Evolutionary conservation across 257 asterid species (phyloP), one percentile per base, ranked within the genome.

Genomic region (Nicotiana tomentosiformis): DNA sequence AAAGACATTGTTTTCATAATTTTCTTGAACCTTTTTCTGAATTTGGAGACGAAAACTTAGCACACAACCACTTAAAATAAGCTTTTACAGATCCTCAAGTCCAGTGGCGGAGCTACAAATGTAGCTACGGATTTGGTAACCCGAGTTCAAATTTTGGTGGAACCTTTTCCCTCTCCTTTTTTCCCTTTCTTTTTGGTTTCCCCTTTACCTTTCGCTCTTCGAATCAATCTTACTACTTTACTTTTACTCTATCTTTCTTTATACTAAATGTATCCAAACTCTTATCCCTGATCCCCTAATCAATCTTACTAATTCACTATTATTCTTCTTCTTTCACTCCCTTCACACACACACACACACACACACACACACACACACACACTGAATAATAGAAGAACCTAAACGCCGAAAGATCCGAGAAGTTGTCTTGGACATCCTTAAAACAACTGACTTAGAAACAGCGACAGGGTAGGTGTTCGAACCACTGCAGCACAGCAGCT

Each of bases 401-500:
- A 86, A 91, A 56, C 90, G 95, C 68, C 83, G 83, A 37, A 85
- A 85, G 86, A 90, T 91, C 78, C 87, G 87, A 77, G 89, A 84
- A 49, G 62, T 87, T 0, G 93, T 91, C 11, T 0, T 88, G 0
- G 85, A 85, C 58, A 89, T 93, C 83, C 90, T 93, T 26, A 70
- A 69, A 62, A 29, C 83, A 53, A 82, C 94, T 32, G 93, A 92
- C 82, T 62, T 89, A 83, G 98, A 92, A 86, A 87, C 92, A 1
- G 84, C 91, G 69, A 92, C 95, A 39, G 98, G 90, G 87, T 62
- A 66, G 69, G 84, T 82, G 87, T 93, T 81, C 93, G 94, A 32
- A 81, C 87, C 33, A 84, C 87, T 68, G 92, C 93, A 56, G 88
- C 93, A 4, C 77, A 69, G n/a, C 89, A 81, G 55, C 89, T 93